Evolutionary conservation across 2,329 filamentous ascomycete species (phyloP), one percentile per base, ranked within the genome.

Genomic region (Laburnicola sp.): DNA sequence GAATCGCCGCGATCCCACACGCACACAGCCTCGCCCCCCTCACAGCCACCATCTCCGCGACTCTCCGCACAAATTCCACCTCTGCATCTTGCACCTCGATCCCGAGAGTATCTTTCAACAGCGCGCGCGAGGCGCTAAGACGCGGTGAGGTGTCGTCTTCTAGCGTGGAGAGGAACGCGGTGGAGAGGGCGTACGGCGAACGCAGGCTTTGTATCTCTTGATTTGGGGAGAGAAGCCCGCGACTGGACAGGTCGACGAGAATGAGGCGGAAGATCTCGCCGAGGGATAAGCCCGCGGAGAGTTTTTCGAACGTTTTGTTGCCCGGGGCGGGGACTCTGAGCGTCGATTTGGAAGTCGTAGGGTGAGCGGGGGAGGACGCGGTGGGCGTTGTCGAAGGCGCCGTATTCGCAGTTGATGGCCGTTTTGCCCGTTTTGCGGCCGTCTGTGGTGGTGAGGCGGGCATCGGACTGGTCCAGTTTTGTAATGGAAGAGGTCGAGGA

Each of bases 341-440:
- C 68, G 64, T 78, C 75, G 51, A 78, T 74, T 43, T 72, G 66
- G 53, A 71, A 54, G 51, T 78, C 76, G 62, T 75, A 97, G 51
- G 83, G 83, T 25, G 92, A 96, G 48, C 86, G 83, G 9, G 92
- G 92, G 9, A 97, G 86, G 48, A 97, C 87, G 65, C 87, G 82
- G 77, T 93, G 88, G 75, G 96, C 89, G 73, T 96, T 96, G 75
- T 97, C 93, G 68, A 97, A 97, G 30, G 93, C 92, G 60, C 93
- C 93, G 83, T 92, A 97, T 74, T 97, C 93, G 78, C 92, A 97
- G 80, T 97, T 97, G 78, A 97, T 96, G 45, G 91, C 91, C 81
- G 97, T 95, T 10, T 59, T 57, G 27, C 42, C 37, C 21, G 44
- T 36, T 3, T 31, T 37, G 23, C 47, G 16, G 41, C 27, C 4